Evolutionary conservation across 2,329 filamentous ascomycete genomes (phyloP), one percentile per base, ranked within the genome.

Genomic region (Pseudogymnoascus sp.): DNA sequence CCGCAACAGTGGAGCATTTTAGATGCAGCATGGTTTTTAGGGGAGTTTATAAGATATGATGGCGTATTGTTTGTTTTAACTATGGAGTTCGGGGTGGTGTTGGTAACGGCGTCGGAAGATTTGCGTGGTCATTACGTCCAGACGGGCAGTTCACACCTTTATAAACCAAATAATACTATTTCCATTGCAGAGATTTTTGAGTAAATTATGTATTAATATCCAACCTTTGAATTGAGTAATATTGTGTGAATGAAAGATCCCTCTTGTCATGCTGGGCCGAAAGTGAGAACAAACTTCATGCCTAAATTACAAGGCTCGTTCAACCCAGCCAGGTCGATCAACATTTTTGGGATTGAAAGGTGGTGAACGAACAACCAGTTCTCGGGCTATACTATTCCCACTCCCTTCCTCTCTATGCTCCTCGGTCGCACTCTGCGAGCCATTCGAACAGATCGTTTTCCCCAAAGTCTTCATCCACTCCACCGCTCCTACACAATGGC

Each of bases 401-500:
- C n/a, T 50, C 38, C 16, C 44, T 60, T 59, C 60, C 67, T 71
- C 66, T 63, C 67, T 65, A 28, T 64, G 59, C 60, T 66, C 35
- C 28, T 66, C 59, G 59, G 69, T 64, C 44, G 67, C 33, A 37
- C 64, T 59, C 63, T 67, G 18, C 33, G 64, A 64, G 61, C 60
- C 65, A 61, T 62, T 66, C 65, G 62, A 63, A 65, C 65, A 66
- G 59, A 64, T 62, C 37, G 67, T 65, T 42, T 63, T 42, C 37
- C 68, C 66, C 35, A 40, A 28, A 62, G 63, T 62, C 35, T 63
- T 59, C 21, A 56, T 18, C 12, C 28, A 18, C 16, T 56, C 50
- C 61, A 50, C 31, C 64, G 65, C 60, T 63, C 56, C 63, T 67
- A 64, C 65, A 70, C 63, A 69, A 72, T 72, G 70, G 69, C 71